Conservation (phyloP, 495 filamentous ascomycete genomes). For the Cudoniella acicularis region DNA sequence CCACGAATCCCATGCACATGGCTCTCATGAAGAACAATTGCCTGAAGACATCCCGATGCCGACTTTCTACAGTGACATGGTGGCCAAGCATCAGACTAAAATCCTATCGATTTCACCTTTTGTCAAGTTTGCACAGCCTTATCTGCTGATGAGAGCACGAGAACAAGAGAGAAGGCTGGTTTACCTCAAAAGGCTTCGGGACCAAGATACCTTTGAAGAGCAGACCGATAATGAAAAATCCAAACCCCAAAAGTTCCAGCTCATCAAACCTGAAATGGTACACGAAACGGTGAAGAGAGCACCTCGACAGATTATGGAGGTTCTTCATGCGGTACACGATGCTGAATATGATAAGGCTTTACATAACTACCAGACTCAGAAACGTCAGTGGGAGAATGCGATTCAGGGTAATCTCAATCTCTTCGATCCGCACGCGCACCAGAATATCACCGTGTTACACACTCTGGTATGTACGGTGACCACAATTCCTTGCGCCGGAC, state of each 20-base stretch:
- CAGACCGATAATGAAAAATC: slow-evolving; percentile 53
- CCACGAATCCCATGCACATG: slow-evolving; percentile 38
- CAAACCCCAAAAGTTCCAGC: slow-evolving; percentile 63
- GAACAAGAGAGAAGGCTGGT: slow-evolving; percentile 81
- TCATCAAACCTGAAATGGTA: slow-evolving; percentile 94
- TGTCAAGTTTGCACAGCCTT: slow-evolving; percentile 90
- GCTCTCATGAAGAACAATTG: slow-evolving; percentile 50
- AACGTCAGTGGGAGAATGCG: slow-evolving; percentile 91
- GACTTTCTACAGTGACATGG: slow-evolving; percentile 90
- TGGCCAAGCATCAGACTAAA: slow-evolving; percentile 85
- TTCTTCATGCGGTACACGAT: slow-evolving; percentile 89
- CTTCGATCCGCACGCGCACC: slow-evolving; percentile 91
- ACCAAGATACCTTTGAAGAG: slow-evolving; percentile 65
- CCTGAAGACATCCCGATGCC: slow-evolving; percentile 87
- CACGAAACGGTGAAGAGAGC: slow-evolving; percentile 71
- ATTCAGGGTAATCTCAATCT: slow-evolving; percentile 76
- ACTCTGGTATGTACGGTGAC: slow-evolving; percentile 88
- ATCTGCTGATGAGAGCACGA: slow-evolving; percentile 84
- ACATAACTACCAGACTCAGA: slow-evolving; percentile 92
- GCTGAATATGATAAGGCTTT: slow-evolving; percentile 94
- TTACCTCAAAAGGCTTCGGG: slow-evolving; percentile 75
- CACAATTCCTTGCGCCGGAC: slow-evolving; percentile 87
- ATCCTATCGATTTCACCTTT: slow-evolving; percentile 96
- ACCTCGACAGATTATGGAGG: slow-evolving; percentile 83
- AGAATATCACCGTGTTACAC: slow-evolving; percentile 93